Conservation (phyloP, 2,329 filamentous ascomycete genomes). For the Nigrograna mackinnonii region DNA sequence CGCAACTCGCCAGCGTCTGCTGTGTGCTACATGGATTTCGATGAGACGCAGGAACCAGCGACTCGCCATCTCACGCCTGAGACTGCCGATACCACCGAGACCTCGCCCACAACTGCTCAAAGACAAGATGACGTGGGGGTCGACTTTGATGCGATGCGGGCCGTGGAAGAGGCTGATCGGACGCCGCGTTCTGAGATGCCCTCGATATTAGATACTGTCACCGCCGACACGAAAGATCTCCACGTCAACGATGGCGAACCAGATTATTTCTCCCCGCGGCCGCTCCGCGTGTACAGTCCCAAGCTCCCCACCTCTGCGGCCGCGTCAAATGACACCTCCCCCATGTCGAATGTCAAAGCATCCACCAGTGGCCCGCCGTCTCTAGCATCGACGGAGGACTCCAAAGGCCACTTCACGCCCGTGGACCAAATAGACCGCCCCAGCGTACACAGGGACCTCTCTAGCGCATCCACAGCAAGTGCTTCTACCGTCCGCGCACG, state of each 20-base stretch:
- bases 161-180: conserved; percentile 35
- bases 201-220: conserved; percentile 27
- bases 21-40: conserved; percentile 26
- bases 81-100: conserved; percentile 8
- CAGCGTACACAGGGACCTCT: conserved; percentile 44
- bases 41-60: conserved; percentile 15
- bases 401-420: conserved; percentile 10
- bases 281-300: conserved; percentile 36
- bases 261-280: conserved; percentile 44
- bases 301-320: conserved; percentile 31
- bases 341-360: conserved; percentile 29
- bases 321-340: conserved; percentile 33
- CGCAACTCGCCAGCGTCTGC: conserved; percentile 24
- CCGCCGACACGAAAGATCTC: conserved; percentile 19
- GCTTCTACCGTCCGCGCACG: conserved; percentile 44
- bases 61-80: conserved; percentile 2
- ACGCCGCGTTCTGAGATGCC: conserved; percentile 47
- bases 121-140: conserved; percentile 2
- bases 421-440: conserved; percentile 36
- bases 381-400: conserved; percentile 7
- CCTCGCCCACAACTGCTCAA: conserved; percentile 12
- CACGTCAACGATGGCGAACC: conserved; percentile 30
- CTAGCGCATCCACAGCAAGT: conserved; percentile 46
- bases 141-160: conserved; percentile 3
- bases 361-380: conserved; percentile 17